Conservation (phyloP, 2,329 filamentous ascomycete species). For the Cordyceps javanica region DNA sequence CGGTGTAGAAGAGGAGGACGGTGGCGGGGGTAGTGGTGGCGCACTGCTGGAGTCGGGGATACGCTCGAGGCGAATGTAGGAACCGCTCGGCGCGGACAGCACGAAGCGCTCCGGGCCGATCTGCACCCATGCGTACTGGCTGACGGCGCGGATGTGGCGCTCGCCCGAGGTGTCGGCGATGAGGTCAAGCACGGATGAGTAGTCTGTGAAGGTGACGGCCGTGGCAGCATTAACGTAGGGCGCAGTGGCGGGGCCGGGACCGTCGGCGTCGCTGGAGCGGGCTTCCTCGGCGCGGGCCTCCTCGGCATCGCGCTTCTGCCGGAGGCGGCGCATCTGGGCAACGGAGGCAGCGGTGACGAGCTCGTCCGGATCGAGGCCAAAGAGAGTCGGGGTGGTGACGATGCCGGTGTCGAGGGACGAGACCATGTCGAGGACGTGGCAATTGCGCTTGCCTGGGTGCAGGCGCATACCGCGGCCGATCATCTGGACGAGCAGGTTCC, state of each 20-base stretch:
- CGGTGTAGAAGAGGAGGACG: background rate
- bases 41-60: slow-evolving; percentile 18
- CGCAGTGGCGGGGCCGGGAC: too few species aligned
- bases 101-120: slow-evolving; percentile 66
- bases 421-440: slow-evolving; percentile 95
- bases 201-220: slow-evolving; percentile 77
- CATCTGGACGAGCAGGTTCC: slow-evolving; percentile 96
- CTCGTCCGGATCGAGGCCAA: slow-evolving; percentile 81
- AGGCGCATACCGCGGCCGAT: slow-evolving; percentile 90
- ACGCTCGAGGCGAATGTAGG: slow-evolving; percentile 50
- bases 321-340: slow-evolving; percentile 53
- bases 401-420: slow-evolving; percentile 78
- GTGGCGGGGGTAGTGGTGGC: background rate
- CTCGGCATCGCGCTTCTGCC: slow-evolving; percentile 40
- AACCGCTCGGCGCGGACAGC: slow-evolving; percentile 58
- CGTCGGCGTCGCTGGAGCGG: slow-evolving; percentile 7
- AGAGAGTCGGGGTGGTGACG: slow-evolving; percentile 83
- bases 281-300: slow-evolving; percentile 22
- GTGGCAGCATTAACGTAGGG: slow-evolving; percentile 19
- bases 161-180: slow-evolving; percentile 77
- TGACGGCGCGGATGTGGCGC: slow-evolving; percentile 69
- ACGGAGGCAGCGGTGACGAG: slow-evolving; percentile 62
- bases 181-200: slow-evolving; percentile 85
- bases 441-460: slow-evolving; percentile 73
- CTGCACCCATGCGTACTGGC: slow-evolving; percentile 75